Percentiles rank a stretch among this genome's conserved stretches.
These are phyloP conservation scores for Osmanthus fragrans DNA, from an alignment of 257 asterid genomes.

Conservation along the genomic window DNA sequence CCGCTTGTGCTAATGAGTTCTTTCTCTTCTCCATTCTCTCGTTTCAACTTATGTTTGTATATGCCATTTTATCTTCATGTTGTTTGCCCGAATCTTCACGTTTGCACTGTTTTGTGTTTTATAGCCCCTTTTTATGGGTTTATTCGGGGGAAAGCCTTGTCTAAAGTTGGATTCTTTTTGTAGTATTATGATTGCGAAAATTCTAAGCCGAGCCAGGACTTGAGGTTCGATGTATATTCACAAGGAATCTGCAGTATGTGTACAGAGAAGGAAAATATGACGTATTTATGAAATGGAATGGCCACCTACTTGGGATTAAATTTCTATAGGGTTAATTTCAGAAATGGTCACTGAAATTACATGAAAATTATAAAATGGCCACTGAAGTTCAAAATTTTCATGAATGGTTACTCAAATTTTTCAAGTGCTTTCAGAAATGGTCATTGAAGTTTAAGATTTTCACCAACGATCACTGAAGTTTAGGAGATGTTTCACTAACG, in stretches of 20 bases:
- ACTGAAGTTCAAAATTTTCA: too few species aligned
- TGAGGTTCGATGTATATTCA: conserved; percentile 11
- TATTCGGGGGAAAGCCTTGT: not conserved
- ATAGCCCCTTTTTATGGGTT: not conserved
- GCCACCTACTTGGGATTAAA: not conserved
- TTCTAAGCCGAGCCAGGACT: conserved; percentile 10
- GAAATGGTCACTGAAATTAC: too few species aligned
- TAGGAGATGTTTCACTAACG: too few species aligned
- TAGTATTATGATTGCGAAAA: not conserved
- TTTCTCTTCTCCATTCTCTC: not conserved
- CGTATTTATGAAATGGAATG: not conserved
- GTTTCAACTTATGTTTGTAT: not conserved
- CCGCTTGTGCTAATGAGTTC: not conserved
- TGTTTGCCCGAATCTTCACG: not conserved
- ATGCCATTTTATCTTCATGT: not conserved
- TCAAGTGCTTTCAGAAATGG: too few species aligned
- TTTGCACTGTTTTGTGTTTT: not conserved
- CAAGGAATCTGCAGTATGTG: too few species aligned
- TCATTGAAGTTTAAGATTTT: too few species aligned
- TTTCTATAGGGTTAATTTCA: too few species aligned
- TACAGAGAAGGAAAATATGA: too few species aligned
- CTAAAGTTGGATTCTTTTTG: not conserved
- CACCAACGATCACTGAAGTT: too few species aligned
- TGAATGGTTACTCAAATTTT: too few species aligned
- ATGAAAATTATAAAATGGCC: too few species aligned